Percentiles rank a stretch among this genome's conserved stretches.
Conservation (phyloP, 2,329 filamentous ascomycete genomes). For the Fusarium neocosmosporiellum region DNA sequence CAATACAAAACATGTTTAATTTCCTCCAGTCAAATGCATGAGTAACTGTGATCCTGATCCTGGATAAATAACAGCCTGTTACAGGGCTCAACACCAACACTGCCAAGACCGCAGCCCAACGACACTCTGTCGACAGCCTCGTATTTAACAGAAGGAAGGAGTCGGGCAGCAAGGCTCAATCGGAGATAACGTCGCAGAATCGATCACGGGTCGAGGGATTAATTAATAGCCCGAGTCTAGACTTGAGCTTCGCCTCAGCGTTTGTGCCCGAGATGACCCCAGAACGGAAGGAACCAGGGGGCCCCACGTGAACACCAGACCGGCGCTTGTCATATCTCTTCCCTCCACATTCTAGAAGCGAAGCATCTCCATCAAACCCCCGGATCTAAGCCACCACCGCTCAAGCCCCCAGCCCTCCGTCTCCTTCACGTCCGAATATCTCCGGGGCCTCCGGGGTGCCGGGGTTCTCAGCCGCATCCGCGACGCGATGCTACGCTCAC, state of each 20-base stretch:
- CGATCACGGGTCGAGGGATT: neutral
- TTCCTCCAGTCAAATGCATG: neutral
- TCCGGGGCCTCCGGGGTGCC: conserved; percentile 6
- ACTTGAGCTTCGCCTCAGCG: conserved; percentile 26
- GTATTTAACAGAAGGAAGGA: neutral
- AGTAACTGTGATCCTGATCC: neutral
- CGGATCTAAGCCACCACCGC: conserved; percentile 41
- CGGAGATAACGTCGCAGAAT: neutral
- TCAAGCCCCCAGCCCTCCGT: conserved; percentile 15
- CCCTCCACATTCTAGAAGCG: conserved; percentile 17
- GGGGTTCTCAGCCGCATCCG: conserved; percentile 10
- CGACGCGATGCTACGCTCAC: conserved; percentile 5
- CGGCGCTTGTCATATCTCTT: neutral
- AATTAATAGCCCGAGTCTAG: conserved; percentile 8
- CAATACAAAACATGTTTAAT: neutral
- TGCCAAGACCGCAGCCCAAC: neutral
- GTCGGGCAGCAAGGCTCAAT: conserved; percentile 1
- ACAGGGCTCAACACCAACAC: neutral
- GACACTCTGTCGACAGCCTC: neutral
- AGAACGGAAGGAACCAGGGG: conserved; percentile 30
- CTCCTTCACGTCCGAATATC: conserved; percentile 23
- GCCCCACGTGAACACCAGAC: neutral
- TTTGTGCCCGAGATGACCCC: conserved; percentile 31
- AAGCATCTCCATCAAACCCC: neutral
- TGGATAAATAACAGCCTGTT: neutral